phyloP scores from a whole-genome alignment of 1,284 basidiomycete genomes.

The Exobasidium rhododendri region DNA sequence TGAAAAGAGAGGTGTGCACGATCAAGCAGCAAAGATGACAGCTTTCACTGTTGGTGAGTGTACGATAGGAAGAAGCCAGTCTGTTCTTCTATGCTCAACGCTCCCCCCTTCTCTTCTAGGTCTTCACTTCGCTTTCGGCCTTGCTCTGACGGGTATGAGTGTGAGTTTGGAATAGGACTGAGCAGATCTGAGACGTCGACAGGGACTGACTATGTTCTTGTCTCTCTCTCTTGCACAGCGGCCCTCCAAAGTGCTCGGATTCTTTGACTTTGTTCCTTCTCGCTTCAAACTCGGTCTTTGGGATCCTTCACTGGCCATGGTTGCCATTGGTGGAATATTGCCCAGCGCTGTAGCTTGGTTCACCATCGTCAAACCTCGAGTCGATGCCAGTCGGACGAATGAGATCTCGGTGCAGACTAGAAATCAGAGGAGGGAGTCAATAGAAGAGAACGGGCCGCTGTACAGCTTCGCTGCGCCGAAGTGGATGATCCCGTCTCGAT shows the following conservation, averaged over 20 bases:
- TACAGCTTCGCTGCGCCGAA: conserved; percentile 23
- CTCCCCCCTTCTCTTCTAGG: conserved; percentile 17
- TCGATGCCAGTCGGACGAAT: background rate
- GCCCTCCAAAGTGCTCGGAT: conserved; percentile 41
- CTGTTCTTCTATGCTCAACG: background rate
- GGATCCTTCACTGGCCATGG: conserved; percentile 58
- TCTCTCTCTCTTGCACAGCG: conserved; percentile 19
- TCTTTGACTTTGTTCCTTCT: conserved; percentile 29
- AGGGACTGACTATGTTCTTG: conserved; percentile 22
- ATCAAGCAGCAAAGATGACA: conserved; percentile 27
- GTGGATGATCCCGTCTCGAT: conserved; percentile 38
- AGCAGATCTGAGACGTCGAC: no score
- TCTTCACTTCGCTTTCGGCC: conserved; percentile 48
- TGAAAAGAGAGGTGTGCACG: conserved; percentile 3
- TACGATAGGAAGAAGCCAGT: background rate
- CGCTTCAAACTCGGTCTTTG: conserved; percentile 32
- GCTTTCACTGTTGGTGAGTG: conserved; percentile 26
- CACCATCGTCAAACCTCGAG: conserved; percentile 21
- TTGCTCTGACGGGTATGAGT: conserved; percentile 51
- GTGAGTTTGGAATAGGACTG: conserved; percentile 15
- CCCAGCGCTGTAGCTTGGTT: conserved; percentile 57
- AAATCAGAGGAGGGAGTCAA: conserved; percentile 12
- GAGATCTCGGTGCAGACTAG: conserved; percentile 14
- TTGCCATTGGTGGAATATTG: conserved; percentile 58
- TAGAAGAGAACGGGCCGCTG: background rate